These are phyloP conservation scores for Escallonia herrerae DNA, from an alignment of 129 eudicot species.

Conservation along the genomic window DNA sequence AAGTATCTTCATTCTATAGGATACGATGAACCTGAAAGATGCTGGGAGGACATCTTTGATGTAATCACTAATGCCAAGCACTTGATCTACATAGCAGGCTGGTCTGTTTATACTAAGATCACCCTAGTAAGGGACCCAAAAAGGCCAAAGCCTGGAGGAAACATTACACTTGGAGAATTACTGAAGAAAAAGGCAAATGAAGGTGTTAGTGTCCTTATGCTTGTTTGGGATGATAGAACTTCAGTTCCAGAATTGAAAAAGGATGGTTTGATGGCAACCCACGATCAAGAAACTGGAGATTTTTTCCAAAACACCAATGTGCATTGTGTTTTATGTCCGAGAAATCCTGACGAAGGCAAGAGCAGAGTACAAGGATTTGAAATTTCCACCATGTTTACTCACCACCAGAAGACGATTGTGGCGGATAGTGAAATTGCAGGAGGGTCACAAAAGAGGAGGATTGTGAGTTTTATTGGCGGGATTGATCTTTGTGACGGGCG, in stretches of 20 bases:
- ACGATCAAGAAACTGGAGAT: conserved; percentile 67
- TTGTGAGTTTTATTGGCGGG: conserved; percentile 79
- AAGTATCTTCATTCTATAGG: conserved; percentile 24
- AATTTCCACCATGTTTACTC: conserved; percentile 68
- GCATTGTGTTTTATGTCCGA: conserved; percentile 59
- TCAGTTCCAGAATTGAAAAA: conserved; percentile 40
- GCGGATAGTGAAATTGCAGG: conserved; percentile 47
- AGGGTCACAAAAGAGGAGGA: conserved; percentile 27
- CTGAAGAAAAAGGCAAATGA: conserved; percentile 56
- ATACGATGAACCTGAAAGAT: conserved; percentile 50
- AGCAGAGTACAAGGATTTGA: conserved; percentile 56
- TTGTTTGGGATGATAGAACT: conserved; percentile 87
- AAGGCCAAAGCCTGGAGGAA: conserved; percentile 47
- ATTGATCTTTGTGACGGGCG: conserved; percentile 92
- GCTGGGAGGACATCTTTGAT: conserved; percentile 79
- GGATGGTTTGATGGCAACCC: conserved; percentile 87
- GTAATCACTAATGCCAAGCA: conserved; percentile 58
- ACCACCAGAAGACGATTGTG: conserved; percentile 75
- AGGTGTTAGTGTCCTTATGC: conserved; percentile 61
- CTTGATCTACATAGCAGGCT: conserved; percentile 75
- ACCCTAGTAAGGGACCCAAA: conserved; percentile 55
- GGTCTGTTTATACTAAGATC: conserved; percentile 71
- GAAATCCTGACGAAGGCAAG: conserved; percentile 50
- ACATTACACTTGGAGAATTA: conserved; percentile 58
- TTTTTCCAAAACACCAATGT: conserved; percentile 58